Conservation (phyloP, 805 yeast species). For the Candida palmyrensis region DNA sequence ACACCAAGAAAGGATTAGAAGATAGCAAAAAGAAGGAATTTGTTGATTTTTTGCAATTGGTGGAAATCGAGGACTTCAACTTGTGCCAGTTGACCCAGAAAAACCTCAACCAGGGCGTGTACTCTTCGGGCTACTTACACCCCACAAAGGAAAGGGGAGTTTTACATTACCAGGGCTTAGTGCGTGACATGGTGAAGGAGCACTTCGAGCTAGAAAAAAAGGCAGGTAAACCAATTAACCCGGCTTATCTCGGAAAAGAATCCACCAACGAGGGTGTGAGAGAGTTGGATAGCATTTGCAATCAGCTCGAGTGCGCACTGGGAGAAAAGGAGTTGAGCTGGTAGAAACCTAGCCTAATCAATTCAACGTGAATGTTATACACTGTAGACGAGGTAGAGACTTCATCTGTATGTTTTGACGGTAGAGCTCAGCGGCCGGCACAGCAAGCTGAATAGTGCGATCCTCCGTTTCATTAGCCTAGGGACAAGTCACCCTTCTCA, state of each 20-base stretch:
- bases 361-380: no score
- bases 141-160: conserved; percentile 58
- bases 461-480: no score
- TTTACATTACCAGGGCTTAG: conserved; percentile 50
- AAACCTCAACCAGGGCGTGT: conserved; percentile 57
- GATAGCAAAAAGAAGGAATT: conserved; percentile 53
- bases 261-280: conserved; percentile 37
- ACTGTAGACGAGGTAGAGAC: no score
- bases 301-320: conserved; percentile 46
- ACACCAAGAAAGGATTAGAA: conserved; percentile 53
- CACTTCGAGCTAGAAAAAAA: conserved; percentile 44
- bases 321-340: conserved; percentile 11
- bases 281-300: conserved; percentile 48
- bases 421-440: no score
- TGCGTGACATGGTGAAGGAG: conserved; percentile 52
- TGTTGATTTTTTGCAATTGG: conserved; percentile 58
- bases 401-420: no score
- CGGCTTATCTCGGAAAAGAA: conserved; percentile 43
- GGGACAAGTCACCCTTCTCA: no score
- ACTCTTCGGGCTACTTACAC: conserved; percentile 54
- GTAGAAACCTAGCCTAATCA: neutral
- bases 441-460: no score
- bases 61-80: conserved; percentile 56
- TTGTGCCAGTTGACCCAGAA: conserved; percentile 56
- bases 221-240: conserved; percentile 45